Percentiles rank a stretch among this genome's conserved stretches.
These are phyloP conservation scores for Hydrangea macrophylla DNA, from an alignment of 148 eudicot genomes.

Conservation along the genomic window DNA sequence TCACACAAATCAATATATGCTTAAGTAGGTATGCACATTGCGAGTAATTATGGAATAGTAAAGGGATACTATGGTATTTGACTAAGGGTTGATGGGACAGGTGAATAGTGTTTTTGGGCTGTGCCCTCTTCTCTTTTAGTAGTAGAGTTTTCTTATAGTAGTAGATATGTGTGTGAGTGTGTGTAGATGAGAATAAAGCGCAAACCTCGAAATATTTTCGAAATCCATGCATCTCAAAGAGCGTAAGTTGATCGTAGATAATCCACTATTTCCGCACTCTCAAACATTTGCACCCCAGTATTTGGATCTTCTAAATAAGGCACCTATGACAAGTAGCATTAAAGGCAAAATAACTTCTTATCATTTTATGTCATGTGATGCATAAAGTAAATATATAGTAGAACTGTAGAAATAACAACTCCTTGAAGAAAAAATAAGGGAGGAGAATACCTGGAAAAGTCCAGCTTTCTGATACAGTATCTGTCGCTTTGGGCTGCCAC, in stretches of 20 bases:
- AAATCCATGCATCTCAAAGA: no score
- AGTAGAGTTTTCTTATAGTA: no score
- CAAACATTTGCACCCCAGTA: slow-evolving; percentile 91
- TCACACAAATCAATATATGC: no score
- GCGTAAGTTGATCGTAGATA: slow-evolving; percentile 83
- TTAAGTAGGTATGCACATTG: no score
- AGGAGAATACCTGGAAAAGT: slow-evolving; percentile 67
- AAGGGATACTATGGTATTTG: no score
- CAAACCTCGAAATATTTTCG: no score
- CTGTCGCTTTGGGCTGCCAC: slow-evolving; percentile 96
- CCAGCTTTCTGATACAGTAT: slow-evolving; percentile 65
- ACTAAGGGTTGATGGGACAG: no score
- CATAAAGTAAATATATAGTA: not conserved
- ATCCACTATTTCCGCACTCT: slow-evolving; percentile 93
- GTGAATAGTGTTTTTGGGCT: no score
- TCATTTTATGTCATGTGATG: not conserved
- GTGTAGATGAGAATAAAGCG: no score
- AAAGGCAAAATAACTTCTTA: not conserved
- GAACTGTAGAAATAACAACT: not conserved
- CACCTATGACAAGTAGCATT: slow-evolving; percentile 42
- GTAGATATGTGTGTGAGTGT: no score
- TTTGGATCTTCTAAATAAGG: slow-evolving; percentile 96
- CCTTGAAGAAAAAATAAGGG: not conserved
- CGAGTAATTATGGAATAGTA: no score
- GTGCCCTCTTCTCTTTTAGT: no score